Evolutionary conservation across 1,284 basidiomycete genomes (phyloP), one percentile per base, ranked within the genome.

Genomic region (Ustilago hordei): DNA sequence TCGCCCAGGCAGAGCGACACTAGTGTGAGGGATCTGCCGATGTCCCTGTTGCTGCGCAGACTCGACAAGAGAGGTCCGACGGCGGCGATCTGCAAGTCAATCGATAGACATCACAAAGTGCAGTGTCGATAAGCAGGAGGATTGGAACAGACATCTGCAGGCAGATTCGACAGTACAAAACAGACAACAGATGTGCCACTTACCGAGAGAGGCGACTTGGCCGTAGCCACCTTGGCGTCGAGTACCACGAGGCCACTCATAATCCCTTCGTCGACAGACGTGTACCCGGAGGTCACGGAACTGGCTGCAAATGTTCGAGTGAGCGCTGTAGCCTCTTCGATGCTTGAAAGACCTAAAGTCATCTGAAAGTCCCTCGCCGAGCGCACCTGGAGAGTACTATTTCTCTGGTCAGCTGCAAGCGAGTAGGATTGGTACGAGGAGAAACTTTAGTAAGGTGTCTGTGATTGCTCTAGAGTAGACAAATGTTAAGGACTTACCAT

Each of bases 181-280:
- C 11, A 41, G 39, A 12, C 23, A 28, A 15, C 17, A 45, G n/a
- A 45, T 45, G 4, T 15, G n/a, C 17, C 43, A 54, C 75, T 53
- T 63, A 77, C 75, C 11, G 75, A 69, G 3, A 73, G 66, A 6
- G 60, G 35, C 3, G 60, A 65, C 36, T 65, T 73, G 5, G 75
- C 47, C 4, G 55, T 69, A 34, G 69, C 54, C 17, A 77, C 52
- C 19, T 57, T 64, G 15, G 75, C 66, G 23, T 73, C 75, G 9
- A 73, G 50, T 15, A 57, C 17, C 15, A 77, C 63, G 11, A 54
- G 39, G 9, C 36, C 45, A 12, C 60, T 53, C 52, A 70, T 32
- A 11, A 36, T 53, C 17, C 60, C 60, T 2, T 67, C 64, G 1
- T 70, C 47, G 4, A 28, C 19, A 9, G 19, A 12, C 2, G 32